Conservation (phyloP, 2,329 filamentous ascomycete species). For the Dryadomyces quercus-mongolicae region DNA sequence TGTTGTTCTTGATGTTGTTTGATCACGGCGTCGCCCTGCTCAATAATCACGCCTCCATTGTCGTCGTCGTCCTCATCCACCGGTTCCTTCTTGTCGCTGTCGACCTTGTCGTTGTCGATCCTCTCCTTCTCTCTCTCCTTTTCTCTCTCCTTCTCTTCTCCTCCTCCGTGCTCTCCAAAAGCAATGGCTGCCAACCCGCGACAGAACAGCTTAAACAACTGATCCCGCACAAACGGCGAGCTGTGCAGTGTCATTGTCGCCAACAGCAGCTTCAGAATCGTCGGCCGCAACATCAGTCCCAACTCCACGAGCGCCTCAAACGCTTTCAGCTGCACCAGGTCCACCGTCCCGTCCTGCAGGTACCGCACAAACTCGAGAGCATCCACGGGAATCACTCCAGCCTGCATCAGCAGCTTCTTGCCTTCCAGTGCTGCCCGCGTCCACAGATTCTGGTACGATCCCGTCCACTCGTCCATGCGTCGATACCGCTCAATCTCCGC, state of each 20-base stretch:
- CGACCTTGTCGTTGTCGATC: not conserved
- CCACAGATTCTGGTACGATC: conserved; percentile 56
- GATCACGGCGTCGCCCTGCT: conserved; percentile 29
- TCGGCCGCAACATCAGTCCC: conserved; percentile 43
- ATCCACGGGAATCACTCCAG: conserved; percentile 42
- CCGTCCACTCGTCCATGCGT: conserved; percentile 56
- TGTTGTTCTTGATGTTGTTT: conserved; percentile 31
- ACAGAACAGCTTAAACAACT: conserved; percentile 46
- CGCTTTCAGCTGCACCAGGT: conserved; percentile 52
- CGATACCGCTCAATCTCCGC: conserved; percentile 56
- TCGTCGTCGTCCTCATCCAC: conserved; percentile 19
- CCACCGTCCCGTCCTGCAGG: conserved; percentile 49
- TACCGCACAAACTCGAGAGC: conserved; percentile 50
- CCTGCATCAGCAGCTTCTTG: conserved; percentile 51
- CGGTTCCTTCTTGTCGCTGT: not conserved
- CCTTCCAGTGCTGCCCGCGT: conserved; percentile 51
- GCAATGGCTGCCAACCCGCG: conserved; percentile 51
- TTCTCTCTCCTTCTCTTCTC: conserved; percentile 10
- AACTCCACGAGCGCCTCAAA: conserved; percentile 53
- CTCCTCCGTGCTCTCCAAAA: conserved; percentile 39
- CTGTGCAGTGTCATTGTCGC: conserved; percentile 47
- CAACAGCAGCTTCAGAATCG: conserved; percentile 44
- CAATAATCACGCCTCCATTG: conserved; percentile 33
- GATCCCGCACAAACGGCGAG: conserved; percentile 50
- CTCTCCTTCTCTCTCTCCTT: no score